Base-by-base conservation (phyloP, 352 stramenopile genomes). In the Vaucheria bursata region DNA sequence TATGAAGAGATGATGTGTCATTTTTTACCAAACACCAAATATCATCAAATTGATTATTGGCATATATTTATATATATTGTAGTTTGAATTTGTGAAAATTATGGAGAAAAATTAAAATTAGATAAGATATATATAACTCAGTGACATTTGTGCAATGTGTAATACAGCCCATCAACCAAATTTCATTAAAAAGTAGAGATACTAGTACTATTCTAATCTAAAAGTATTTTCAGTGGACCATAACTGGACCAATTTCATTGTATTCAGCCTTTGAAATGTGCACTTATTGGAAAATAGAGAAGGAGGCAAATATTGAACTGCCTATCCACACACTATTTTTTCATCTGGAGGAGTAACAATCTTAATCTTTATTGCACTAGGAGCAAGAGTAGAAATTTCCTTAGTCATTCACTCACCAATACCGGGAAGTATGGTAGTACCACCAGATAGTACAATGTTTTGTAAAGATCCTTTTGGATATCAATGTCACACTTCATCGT, bases 181-280 rank as follows among this genome's bases (percentile, higher is more conserved):
- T n/a, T n/a, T n/a, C n/a, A n/a, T n/a, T n/a, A n/a, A n/a, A n/a
- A n/a, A n/a, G n/a, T n/a, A n/a, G n/a, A n/a, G n/a, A n/a, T 95
- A 84, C 90, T n/a, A 79, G 95, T 94, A 76, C 95, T 90, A 52
- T 94, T 87, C 78, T 96, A 90, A 76, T 50, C 12, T 50, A 50
- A 5, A 50, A 50, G 39, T 12, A 50, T 50, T 50, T 50, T 71
- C 93, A 89, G 88, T 98, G 94, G 35, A 99, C 87, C 85, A 98
- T 97, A 33, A 88, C 90, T 75, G 92, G 85, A n/a, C 95, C 95
- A 79, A 93, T 92, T 86, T 98, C 95, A 69, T 98, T 94, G 85
- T 98, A 98, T 86, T 98, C 95, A 69, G 88, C 90, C 85, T 96
- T 97, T 53, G 93, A 96, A 83, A 98, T 96, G 92, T 93, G 98